phyloP scores from a whole-genome alignment of 2,329 filamentous ascomycete species.

The Shiraia bambusicola region DNA sequence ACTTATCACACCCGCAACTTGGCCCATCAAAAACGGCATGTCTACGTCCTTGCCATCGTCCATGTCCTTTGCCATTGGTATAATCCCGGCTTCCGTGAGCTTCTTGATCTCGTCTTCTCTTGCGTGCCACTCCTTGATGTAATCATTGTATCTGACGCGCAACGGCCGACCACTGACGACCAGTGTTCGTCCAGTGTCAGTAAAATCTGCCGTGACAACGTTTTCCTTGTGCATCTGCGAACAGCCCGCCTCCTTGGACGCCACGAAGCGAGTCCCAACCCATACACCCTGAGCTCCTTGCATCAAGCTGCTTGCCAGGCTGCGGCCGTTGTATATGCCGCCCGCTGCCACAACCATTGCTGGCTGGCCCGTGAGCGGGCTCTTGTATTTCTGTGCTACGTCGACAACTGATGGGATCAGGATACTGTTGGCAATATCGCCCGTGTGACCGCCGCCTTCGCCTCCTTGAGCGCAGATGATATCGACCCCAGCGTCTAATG shows the following conservation, averaged over 20 bases:
- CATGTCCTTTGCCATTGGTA: slow-evolving; percentile 80
- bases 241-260: slow-evolving; percentile 76
- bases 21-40: slow-evolving; percentile 87
- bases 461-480: slow-evolving; percentile 90
- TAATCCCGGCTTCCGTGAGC: slow-evolving; percentile 73
- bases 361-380: slow-evolving; percentile 66
- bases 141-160: slow-evolving; percentile 79
- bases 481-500: slow-evolving; percentile 81
- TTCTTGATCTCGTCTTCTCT: slow-evolving; percentile 72
- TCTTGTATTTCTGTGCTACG: slow-evolving; percentile 71
- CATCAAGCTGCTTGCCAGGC: slow-evolving; percentile 79
- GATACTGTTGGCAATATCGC: slow-evolving; percentile 81
- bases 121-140: slow-evolving; percentile 78
- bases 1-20: slow-evolving; percentile 77
- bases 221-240: slow-evolving; percentile 80
- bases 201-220: slow-evolving; percentile 76
- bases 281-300: slow-evolving; percentile 86
- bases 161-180: slow-evolving; percentile 81
- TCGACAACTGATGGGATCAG: slow-evolving; percentile 86
- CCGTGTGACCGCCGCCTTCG: slow-evolving; percentile 91
- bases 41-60: slow-evolving; percentile 82
- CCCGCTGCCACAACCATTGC: slow-evolving; percentile 87
- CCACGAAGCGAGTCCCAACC: slow-evolving; percentile 93
- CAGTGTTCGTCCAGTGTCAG: slow-evolving; percentile 79
- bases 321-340: slow-evolving; percentile 79